Evolutionary conservation across 2,329 filamentous ascomycete species (phyloP), one percentile per base, ranked within the genome.

Genomic region (Tolypocladium endophyticum): DNA sequence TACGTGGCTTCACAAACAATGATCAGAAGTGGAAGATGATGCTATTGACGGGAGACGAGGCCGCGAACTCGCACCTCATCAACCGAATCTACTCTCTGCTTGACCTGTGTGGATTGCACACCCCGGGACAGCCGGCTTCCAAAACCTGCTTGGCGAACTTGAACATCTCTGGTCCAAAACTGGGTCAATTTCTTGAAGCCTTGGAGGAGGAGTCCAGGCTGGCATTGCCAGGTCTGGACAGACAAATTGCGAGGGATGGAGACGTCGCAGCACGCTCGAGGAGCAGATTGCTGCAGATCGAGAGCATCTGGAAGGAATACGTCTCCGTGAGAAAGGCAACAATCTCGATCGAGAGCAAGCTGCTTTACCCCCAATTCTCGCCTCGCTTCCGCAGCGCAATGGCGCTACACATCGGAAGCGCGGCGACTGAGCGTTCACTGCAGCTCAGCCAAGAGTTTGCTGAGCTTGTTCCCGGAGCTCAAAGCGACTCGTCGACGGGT

Each of bases 71-170:
- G 7, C 69, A 71, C 55, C 61, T 75, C 11, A 60, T 71, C 7
- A 67, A 69, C 2, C 73, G 74, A 9, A 47, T 73, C 7, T 65
- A 66, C 30, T 70, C 71, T 4, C 63, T 76, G 11, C 64, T 79
- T 20, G 66, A 79, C 30, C 67, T 74, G 1, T 73, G 71, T 25
- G 73, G 73, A 4, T 61, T 75, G 36, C 60, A 55, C 23, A 53
- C 20, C 4, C 58, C 35, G n/a, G 58, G 56, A 7, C 39, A 25
- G 8, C 38, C 53, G 28, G 59, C 61, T 5, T 59, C 64, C 14
- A 60, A 58, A 20, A 60, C 61, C 9, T 57, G 58, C 43, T 57
- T 73, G 30, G 56, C 58, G n/a, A 70, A 67, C 35, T 55, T 75
- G 39, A 64, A 63, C 9, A 67, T 73, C 36, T 69, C 69, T 1